Evolutionary conservation across 345 rosid species (phyloP), one percentile per base, ranked within the genome.

Genomic region (Eucalyptus paniculata): DNA sequence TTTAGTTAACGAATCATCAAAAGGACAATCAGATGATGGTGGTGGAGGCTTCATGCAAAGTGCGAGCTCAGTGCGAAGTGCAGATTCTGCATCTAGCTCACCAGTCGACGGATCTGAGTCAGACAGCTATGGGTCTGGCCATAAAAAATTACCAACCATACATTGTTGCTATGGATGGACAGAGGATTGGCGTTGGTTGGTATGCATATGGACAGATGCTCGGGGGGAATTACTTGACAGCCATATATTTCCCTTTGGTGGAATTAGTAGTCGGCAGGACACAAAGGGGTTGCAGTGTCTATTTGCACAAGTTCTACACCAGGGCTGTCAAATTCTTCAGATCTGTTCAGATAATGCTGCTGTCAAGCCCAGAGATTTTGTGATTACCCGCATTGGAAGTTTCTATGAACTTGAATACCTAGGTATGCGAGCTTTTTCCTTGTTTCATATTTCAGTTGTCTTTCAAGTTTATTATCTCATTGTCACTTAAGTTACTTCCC

Each of bases 81-180:
- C 92, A 86, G 95, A 95, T 87, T 87, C 95, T 87, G 97, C 96
- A 89, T 92, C 94, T 62, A 93, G 95, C 88, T 93, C 98, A 86
- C 99, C 94, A 89, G 93, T 91, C 32, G 99, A 95, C 89, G 96
- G 95, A 87, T 93, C 94, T 86, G 98, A 94, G 91, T 88, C 94
- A 40, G 97, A 95, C 91, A 93, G 93, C 87, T 91, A 90, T 90
- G 94, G 91, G 32, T 89, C 94, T 81, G 89, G 93, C 86, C 91
- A 89, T 89, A 98, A 95, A 90, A 98, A 96, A 91, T 93, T 90
- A 90, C 97, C 99, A 62, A 96, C 98, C 90, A 93, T 98, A 87
- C 99, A 98, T 91, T 98, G 99, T 91, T 98, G 99, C 93, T 98
- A 98, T 90, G 99, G 99, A 37, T 98, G 99, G 99, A 96, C 99